phyloP scores from a whole-genome alignment of 2,329 filamentous ascomycete species.

The Penicillium thymicola region DNA sequence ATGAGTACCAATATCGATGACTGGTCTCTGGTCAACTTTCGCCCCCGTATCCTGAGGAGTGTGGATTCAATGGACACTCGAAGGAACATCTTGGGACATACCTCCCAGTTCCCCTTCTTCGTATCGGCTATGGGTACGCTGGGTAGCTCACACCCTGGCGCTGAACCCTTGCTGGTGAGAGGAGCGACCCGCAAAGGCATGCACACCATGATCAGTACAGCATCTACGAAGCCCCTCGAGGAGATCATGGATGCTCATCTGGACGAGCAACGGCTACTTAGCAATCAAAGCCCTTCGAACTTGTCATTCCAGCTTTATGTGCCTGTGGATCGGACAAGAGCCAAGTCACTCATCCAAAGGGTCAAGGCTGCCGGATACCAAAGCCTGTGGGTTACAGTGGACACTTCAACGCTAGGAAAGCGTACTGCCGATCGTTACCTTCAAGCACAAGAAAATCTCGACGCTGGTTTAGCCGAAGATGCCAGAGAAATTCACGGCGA shows the following conservation, averaged over 20 bases:
- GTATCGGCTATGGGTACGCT: slow-evolving; percentile 18
- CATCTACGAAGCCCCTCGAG: slow-evolving; percentile 16
- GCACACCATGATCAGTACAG: slow-evolving; percentile 17
- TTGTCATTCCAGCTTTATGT: slow-evolving; percentile 17
- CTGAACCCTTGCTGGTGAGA: slow-evolving; percentile 15
- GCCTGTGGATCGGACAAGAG: slow-evolving; percentile 11
- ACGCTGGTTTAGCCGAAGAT: background rate
- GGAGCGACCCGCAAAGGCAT: slow-evolving; percentile 15
- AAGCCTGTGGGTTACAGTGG: slow-evolving; percentile 19
- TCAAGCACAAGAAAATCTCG: slow-evolving; percentile 15
- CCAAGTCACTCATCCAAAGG: slow-evolving; percentile 13
- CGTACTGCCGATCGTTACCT: slow-evolving; percentile 18
- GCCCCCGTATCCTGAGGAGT: slow-evolving; percentile 17
- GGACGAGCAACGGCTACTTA: slow-evolving; percentile 11
- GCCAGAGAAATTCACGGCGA: slow-evolving; percentile 5
- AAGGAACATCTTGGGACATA: slow-evolving; percentile 9
- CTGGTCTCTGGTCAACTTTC: slow-evolving; percentile 20
- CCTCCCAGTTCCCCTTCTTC: slow-evolving; percentile 15
- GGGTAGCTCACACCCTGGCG: slow-evolving; percentile 14
- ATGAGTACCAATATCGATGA: slow-evolving; percentile 16
- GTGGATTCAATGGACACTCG: slow-evolving; percentile 15
- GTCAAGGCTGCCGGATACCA: slow-evolving; percentile 18
- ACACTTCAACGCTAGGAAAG: slow-evolving; percentile 16
- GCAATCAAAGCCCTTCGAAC: slow-evolving; percentile 13
- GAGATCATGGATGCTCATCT: slow-evolving; percentile 18